Conservation (phyloP, 805 yeast species). For the Teunomyces stri region DNA sequence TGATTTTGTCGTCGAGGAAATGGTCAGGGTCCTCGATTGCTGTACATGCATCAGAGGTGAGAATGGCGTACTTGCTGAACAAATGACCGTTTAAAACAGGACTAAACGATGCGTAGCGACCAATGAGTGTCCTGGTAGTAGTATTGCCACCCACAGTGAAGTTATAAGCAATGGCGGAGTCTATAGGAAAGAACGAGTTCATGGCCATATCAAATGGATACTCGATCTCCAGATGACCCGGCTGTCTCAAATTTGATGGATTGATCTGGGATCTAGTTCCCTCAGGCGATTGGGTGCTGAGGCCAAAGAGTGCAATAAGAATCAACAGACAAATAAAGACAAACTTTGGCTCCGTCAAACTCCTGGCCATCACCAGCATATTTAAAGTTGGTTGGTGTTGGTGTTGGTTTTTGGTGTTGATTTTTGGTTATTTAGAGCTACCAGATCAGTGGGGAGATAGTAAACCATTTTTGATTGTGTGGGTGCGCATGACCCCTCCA, state of each 20-base stretch:
- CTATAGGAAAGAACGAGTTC: constrained; percentile 43
- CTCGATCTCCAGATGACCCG: constrained; percentile 16
- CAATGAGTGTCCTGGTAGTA: constrained; percentile 19
- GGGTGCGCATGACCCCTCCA: background rate
- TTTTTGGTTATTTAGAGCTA: too few species aligned
- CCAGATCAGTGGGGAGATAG: background rate
- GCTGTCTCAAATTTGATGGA: background rate
- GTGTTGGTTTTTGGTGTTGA: too few species aligned
- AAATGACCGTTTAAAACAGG: constrained; percentile 28
- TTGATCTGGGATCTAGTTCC: background rate
- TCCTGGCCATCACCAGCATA: constrained; percentile 4
- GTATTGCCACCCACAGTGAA: constrained; percentile 15
- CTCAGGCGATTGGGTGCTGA: background rate
- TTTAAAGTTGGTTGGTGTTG: background rate
- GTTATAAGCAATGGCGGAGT: constrained; percentile 32
- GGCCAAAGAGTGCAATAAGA: constrained; percentile 8
- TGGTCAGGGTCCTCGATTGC: constrained; percentile 10
- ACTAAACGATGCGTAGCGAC: constrained; percentile 43
- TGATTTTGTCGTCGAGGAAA: constrained; percentile 21
- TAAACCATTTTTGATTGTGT: background rate
- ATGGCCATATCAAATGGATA: constrained; percentile 34
- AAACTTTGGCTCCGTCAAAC: constrained; percentile 10
- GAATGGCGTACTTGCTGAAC: constrained; percentile 19
- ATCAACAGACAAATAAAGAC: constrained; percentile 10
- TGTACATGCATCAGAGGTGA: background rate